phyloP scores from a whole-genome alignment of 2,329 filamentous ascomycete species.

The Phoma herbarum region DNA sequence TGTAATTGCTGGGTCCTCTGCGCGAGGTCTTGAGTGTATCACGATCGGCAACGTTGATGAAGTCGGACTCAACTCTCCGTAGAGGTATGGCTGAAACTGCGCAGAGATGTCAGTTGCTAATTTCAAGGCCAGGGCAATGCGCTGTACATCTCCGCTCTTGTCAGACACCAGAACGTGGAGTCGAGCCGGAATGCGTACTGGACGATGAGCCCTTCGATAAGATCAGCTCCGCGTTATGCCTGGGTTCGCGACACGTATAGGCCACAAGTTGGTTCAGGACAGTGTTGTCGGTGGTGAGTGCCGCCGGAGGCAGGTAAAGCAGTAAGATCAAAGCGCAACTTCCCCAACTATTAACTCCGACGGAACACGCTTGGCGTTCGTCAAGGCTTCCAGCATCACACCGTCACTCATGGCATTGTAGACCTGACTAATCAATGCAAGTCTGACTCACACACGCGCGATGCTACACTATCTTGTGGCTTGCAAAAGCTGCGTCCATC shows the following conservation, averaged over 20 bases:
- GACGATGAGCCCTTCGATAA: background rate
- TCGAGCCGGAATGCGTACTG: background rate
- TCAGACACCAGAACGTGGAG: background rate
- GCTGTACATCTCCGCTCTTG: background rate
- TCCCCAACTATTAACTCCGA: constrained; percentile 30
- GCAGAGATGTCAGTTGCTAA: constrained; percentile 6
- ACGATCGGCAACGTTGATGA: background rate
- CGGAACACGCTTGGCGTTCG: constrained; percentile 14
- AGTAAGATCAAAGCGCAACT: constrained; percentile 25
- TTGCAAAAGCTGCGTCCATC: constrained; percentile 6
- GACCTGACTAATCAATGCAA: constrained; percentile 23
- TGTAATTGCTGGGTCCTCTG: background rate
- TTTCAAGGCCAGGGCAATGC: background rate
- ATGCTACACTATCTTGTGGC: background rate
- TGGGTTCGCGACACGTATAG: constrained; percentile 1
- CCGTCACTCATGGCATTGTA: constrained; percentile 16
- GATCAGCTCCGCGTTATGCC: background rate
- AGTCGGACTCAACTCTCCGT: background rate
- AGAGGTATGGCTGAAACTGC: background rate
- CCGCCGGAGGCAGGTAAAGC: constrained; percentile 4
- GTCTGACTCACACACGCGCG: constrained; percentile 29
- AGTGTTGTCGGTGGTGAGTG: constrained; percentile 12
- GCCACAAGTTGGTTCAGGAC: no score
- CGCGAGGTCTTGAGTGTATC: background rate
- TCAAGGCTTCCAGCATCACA: constrained; percentile 10